phyloP scores from a whole-genome alignment of 495 filamentous ascomycete genomes.

The Podospora pseudocomata region DNA sequence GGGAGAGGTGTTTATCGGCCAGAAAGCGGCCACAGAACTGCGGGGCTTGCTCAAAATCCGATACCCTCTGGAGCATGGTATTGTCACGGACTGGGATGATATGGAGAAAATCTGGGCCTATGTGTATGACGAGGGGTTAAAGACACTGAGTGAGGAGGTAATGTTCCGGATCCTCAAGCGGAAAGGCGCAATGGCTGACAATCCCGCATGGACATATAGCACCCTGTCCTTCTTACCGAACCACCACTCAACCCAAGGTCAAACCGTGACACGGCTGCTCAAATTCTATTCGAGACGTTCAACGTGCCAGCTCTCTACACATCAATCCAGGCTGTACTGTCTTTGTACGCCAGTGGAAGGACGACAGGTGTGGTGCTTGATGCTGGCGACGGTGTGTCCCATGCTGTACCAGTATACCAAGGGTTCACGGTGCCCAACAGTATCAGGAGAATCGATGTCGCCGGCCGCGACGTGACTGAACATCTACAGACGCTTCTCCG shows the following conservation, averaged over 20 bases:
- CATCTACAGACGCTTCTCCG: conserved; percentile 87
- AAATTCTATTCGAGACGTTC: conserved; percentile 98
- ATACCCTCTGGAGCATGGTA: conserved; percentile 95
- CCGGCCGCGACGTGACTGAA: conserved; percentile 96
- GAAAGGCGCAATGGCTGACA: background rate
- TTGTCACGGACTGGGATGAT: conserved; percentile 99
- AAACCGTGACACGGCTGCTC: conserved; percentile 94
- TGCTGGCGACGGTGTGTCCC: conserved; percentile 93
- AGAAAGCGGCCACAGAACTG: conserved; percentile 81
- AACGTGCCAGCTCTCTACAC: conserved; percentile 96
- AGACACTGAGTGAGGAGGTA: conserved; percentile 94
- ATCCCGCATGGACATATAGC: conserved; percentile 44
- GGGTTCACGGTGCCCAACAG: conserved; percentile 95
- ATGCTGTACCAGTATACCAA: conserved; percentile 96
- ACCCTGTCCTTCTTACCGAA: conserved; percentile 95
- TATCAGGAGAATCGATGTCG: conserved; percentile 93
- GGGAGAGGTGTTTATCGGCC: conserved; percentile 95
- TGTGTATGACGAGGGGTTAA: conserved; percentile 64
- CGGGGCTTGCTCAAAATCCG: conserved; percentile 90
- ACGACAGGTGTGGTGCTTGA: conserved; percentile 97
- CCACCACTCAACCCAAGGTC: conserved; percentile 92
- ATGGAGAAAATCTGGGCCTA: conserved; percentile 99
- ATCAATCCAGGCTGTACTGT: conserved; percentile 95
- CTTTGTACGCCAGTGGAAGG: conserved; percentile 91
- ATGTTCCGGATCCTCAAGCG: conserved; percentile 20